Evolutionary conservation across 2,329 filamentous ascomycete genomes (phyloP), one percentile per base, ranked within the genome.

Genomic region (Neopestalotiopsis rosae): DNA sequence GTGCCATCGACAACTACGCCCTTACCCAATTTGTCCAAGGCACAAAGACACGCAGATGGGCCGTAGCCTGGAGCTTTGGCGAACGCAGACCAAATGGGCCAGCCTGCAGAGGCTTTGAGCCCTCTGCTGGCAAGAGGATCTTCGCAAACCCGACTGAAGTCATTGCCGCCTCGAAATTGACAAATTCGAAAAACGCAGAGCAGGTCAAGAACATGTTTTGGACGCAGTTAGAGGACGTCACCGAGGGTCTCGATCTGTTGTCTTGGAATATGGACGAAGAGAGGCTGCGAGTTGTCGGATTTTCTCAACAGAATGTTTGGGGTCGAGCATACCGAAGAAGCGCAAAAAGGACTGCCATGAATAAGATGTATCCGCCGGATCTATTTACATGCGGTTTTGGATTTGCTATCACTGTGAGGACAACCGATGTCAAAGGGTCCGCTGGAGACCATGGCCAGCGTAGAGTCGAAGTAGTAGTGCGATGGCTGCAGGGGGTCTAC

Each of bases 51-150:
- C 89, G 91, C 66, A 85, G 96, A 20, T 98, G 95, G 95, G 94
- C 91, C 1, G 81, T 98, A 2, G 96, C 88, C 0, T 99, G 96
- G 96, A 97, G 92, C 74, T 97, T 94, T 81, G 82, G 83, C 1
- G 84, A 88, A 65, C 83, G 88, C 76, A 85, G 95, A 61, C 94
- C 95, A 2, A 70, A 70, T 78, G 83, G 4, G 78, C 84, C 68
- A 73, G 77, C 57, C 79, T 85, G 56, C 82, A 85, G 28, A 76
- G 87, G 61, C 0, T 78, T 84, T 65, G 81, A 80, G 66, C 79
- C 81, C 2, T 75, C 79, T 0, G 59, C 75, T 3, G 79, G 81
- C 59, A 86, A 79, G 70, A 83, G 77, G 40, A 69, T 87, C 0
- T 74, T 88, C 17, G 88, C 87, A 0, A 73, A 77, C 0, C 69